Evolutionary conservation across 2,329 filamentous ascomycete genomes (phyloP).

Genomic region (Paramyrothecium roridum): DNA sequence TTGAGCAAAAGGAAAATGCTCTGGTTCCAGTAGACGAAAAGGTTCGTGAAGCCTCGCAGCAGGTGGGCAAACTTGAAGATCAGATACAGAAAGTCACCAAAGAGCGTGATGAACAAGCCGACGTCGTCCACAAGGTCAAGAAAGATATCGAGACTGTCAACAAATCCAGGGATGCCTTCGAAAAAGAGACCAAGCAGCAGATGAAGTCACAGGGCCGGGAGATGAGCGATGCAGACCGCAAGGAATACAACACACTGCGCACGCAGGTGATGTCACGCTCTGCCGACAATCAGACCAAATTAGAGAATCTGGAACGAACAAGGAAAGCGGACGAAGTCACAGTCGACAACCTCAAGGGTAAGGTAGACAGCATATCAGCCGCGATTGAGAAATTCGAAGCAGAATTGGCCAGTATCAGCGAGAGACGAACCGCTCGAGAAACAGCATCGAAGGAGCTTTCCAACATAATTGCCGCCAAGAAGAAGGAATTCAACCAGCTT

Average conservation of each 20-base stretch:
- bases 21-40: constrained; percentile 92
- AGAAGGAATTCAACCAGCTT: constrained; percentile 83
- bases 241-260: constrained; percentile 82
- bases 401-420: constrained; percentile 66
- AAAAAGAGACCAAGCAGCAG: constrained; percentile 80
- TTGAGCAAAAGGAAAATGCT: constrained; percentile 81
- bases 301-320: constrained; percentile 84
- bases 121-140: constrained; percentile 68
- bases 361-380: constrained; percentile 75
- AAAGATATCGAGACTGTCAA: constrained; percentile 82
- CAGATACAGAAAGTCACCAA: constrained; percentile 70
- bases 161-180: constrained; percentile 85
- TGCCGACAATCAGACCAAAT: constrained; percentile 74
- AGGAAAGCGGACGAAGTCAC: constrained; percentile 90
- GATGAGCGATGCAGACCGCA: constrained; percentile 79
- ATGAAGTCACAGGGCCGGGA: constrained; percentile 85
- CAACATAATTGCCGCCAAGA: constrained; percentile 79
- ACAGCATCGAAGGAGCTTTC: constrained; percentile 63
- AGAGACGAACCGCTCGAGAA: constrained; percentile 64
- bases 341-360: constrained; percentile 83
- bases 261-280: constrained; percentile 82
- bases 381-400: constrained; percentile 70
- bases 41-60: constrained; percentile 71
- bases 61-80: constrained; percentile 64
- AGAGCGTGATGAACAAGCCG: constrained; percentile 70